These are phyloP conservation scores for Termitomyces sp. DNA, from an alignment of 768 basidiomycete genomes.

Conservation along the genomic window DNA sequence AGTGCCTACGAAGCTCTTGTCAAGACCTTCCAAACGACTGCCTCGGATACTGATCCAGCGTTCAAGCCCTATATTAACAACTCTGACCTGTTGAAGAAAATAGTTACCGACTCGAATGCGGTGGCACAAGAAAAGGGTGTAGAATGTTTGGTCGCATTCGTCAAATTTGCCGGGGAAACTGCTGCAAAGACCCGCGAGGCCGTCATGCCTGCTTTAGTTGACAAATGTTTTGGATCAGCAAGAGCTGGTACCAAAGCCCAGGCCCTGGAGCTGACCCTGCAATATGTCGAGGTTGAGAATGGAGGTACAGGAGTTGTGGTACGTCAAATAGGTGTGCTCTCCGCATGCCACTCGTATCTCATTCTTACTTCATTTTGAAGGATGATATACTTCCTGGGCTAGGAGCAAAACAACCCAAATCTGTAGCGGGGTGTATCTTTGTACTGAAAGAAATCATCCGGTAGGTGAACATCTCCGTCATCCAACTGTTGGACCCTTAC, in stretches of 20 bases:
- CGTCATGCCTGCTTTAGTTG: slow-evolving; percentile 88
- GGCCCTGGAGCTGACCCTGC: slow-evolving; percentile 77
- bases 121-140: slow-evolving; percentile 98
- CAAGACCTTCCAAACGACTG: slow-evolving; percentile 83
- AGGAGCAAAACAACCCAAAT: slow-evolving; percentile 90
- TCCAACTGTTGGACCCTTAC: not conserved
- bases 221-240: slow-evolving; percentile 91
- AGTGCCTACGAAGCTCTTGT: slow-evolving; percentile 87
- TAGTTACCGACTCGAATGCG: slow-evolving; percentile 87
- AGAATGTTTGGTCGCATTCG: slow-evolving; percentile 79
- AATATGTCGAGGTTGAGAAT: slow-evolving; percentile 95
- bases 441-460: slow-evolving; percentile 82
- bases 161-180: slow-evolving; percentile 89
- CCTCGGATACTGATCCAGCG: slow-evolving; percentile 89
- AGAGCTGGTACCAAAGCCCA: slow-evolving; percentile 88
- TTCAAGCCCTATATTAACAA: slow-evolving; percentile 87
- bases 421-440: slow-evolving; percentile 73
- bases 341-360: slow-evolving; percentile 20
- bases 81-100: slow-evolving; percentile 76
- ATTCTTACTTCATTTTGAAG: slow-evolving; percentile 34
- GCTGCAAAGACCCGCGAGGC: slow-evolving; percentile 74
- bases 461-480: slow-evolving; percentile 37
- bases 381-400: slow-evolving; percentile 80
- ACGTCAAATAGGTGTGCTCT: slow-evolving; percentile 34
- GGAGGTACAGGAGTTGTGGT: slow-evolving; percentile 83